Conservation (phyloP, 1,284 basidiomycete genomes). For the Cystobasidium pallidum region DNA sequence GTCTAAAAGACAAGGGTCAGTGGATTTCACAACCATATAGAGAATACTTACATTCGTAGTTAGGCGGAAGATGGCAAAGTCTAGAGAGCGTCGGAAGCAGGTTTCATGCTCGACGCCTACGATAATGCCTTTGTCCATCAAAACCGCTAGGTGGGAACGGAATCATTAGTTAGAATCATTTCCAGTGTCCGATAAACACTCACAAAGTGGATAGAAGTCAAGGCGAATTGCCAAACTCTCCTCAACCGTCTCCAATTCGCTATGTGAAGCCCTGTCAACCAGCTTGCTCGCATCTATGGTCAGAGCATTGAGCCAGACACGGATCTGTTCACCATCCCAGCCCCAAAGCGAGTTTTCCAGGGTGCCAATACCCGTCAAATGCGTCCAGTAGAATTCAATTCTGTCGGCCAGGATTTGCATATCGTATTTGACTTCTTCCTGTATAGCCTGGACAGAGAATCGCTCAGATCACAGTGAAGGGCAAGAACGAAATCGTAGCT, state of each 20-base stretch:
- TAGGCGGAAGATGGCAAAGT: conserved; percentile 90
- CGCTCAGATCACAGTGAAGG: conserved; percentile 37
- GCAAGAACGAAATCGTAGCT: conserved; percentile 16
- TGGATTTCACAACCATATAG: neutral
- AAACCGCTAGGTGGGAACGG: conserved; percentile 67
- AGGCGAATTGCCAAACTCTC: conserved; percentile 88
- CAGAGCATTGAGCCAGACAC: conserved; percentile 93
- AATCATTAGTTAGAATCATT: conserved; percentile 35
- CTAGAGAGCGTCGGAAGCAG: conserved; percentile 72
- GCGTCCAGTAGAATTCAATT: conserved; percentile 98
- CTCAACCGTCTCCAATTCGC: conserved; percentile 70
- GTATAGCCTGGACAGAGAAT: conserved; percentile 64
- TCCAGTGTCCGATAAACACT: conserved; percentile 55
- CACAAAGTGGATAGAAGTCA: conserved; percentile 94
- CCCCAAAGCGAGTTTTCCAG: conserved; percentile 98
- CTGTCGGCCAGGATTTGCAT: conserved; percentile 94
- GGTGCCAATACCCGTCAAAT: conserved; percentile 85
- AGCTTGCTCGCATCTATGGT: conserved; percentile 69
- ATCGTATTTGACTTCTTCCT: conserved; percentile 93
- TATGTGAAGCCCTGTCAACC: conserved; percentile 56
- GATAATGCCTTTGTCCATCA: conserved; percentile 98
- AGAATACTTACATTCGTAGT: conserved; percentile 72
- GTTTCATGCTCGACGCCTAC: conserved; percentile 92
- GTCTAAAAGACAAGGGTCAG: conserved; percentile 62
- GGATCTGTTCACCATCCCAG: conserved; percentile 85